Evolutionary conservation across 192 early-diverging fungal genomes (phyloP).

Genomic region (Entrophospora sp.): DNA sequence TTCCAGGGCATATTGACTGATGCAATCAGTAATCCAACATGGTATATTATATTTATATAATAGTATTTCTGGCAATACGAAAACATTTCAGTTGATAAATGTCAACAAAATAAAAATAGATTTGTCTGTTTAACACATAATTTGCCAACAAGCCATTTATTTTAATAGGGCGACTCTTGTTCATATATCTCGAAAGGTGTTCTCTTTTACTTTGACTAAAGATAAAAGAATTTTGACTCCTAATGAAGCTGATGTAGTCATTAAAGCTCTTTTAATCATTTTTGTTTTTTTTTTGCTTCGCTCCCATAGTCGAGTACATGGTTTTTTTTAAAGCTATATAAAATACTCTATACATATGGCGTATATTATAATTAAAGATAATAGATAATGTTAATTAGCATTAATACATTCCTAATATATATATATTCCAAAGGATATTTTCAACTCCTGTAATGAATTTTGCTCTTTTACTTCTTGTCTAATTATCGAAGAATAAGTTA

Average conservation of each 20-base stretch:
- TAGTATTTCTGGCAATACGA: no score
- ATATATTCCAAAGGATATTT: conserved; percentile 42
- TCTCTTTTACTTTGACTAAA: no score
- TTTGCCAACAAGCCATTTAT: no score
- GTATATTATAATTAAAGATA: conserved; percentile 5
- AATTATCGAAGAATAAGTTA: background rate
- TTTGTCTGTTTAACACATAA: no score
- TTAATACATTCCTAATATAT: no score
- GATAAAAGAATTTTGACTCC: conserved; percentile 75
- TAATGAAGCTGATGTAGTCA: conserved; percentile 54
- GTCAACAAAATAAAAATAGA: no score
- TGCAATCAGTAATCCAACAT: no score
- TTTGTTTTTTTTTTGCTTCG: conserved; percentile 57
- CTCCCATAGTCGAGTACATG: conserved; percentile 69
- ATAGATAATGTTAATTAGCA: conserved; percentile 15
- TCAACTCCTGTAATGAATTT: conserved; percentile 2
- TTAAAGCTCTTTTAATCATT: conserved; percentile 54
- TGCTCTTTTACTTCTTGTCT: background rate
- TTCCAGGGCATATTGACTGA: no score
- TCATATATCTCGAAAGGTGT: no score
- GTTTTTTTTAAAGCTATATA: conserved; percentile 56
- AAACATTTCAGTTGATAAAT: no score
- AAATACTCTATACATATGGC: conserved; percentile 71
- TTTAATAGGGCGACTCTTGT: no score
- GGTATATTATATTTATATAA: no score